phyloP scores from a whole-genome alignment of 2,329 filamentous ascomycete genomes.

The Juglanconis sp. region DNA sequence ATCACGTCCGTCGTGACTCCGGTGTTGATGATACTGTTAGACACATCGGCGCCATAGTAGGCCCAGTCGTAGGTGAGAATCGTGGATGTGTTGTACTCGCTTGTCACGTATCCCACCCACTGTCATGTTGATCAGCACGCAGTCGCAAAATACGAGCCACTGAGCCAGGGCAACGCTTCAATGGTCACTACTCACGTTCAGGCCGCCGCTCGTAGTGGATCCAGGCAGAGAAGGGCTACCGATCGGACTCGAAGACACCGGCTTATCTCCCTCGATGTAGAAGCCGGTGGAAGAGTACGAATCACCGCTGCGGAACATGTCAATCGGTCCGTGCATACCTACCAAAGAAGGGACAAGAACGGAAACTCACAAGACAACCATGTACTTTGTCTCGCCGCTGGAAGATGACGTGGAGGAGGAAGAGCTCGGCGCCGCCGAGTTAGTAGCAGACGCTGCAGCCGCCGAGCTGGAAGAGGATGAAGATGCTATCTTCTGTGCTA shows the following conservation, averaged over 20 bases:
- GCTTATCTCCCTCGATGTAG: constrained; percentile 17
- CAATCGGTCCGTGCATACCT: background rate
- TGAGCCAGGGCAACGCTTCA: no score
- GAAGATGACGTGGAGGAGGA: background rate
- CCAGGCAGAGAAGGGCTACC: constrained; percentile 5
- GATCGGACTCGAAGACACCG: constrained; percentile 7
- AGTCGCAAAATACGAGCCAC: background rate
- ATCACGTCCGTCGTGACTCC: constrained; percentile 16
- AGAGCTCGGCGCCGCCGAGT: background rate
- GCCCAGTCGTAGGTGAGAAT: constrained; percentile 16
- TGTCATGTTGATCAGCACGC: background rate
- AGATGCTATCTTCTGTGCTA: background rate
- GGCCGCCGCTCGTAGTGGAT: constrained; percentile 11
- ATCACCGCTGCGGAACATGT: constrained; percentile 3
- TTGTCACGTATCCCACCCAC: constrained; percentile 17
- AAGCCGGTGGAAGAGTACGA: constrained; percentile 19
- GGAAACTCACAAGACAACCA: constrained; percentile 15
- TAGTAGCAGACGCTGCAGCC: constrained; percentile 2
- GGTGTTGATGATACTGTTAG: constrained; percentile 17
- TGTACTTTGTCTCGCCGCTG: constrained; percentile 14
- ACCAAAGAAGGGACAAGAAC: no score
- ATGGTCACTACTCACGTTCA: constrained; percentile 6
- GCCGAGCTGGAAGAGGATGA: background rate
- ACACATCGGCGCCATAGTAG: constrained; percentile 16
- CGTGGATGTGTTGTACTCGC: constrained; percentile 14